These are phyloP conservation scores for Cutaneotrichosporon dermatis DNA, from an alignment of 1,284 basidiomycete species.

Conservation along the genomic window DNA sequence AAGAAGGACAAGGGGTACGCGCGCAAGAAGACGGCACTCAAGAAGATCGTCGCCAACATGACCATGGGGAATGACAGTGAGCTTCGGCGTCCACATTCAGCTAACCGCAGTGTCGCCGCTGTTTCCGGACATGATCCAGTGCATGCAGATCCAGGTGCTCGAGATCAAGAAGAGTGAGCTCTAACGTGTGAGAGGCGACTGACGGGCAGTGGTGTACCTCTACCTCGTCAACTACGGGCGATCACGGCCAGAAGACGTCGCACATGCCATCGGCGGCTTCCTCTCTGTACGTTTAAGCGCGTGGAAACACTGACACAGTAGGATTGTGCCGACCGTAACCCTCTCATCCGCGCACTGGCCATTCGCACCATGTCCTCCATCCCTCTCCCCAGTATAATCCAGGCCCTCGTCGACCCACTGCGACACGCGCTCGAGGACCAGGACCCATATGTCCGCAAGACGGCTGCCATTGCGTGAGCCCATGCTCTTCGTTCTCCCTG, in stretches of 20 bases:
- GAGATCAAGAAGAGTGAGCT: constrained; percentile 97
- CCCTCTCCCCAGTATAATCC: constrained; percentile 94
- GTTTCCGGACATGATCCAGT: constrained; percentile 96
- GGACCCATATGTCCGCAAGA: constrained; percentile 96
- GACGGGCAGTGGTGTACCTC: constrained; percentile 77
- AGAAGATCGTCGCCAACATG: constrained; percentile 96
- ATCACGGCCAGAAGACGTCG: constrained; percentile 91
- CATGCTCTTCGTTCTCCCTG: not conserved
- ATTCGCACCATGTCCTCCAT: constrained; percentile 97
- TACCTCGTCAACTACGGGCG: constrained; percentile 98
- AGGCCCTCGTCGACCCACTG: constrained; percentile 91
- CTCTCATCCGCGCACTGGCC: constrained; percentile 88
- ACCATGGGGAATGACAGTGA: constrained; percentile 96
- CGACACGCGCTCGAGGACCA: constrained; percentile 86
- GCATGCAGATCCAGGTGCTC: constrained; percentile 69
- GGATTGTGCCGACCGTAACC: constrained; percentile 93
- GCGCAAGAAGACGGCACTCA: constrained; percentile 84
- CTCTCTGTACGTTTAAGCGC: constrained; percentile 55
- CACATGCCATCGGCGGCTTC: constrained; percentile 95
- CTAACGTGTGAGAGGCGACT: not conserved
- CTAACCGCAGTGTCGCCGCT: constrained; percentile 77
- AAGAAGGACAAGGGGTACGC: constrained; percentile 89
- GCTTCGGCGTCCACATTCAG: constrained; percentile 45
- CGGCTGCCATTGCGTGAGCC: constrained; percentile 70
- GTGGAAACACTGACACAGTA: constrained; percentile 38